phyloP scores from a whole-genome alignment of 495 filamentous ascomycete genomes.

The Penicillium canariense region DNA sequence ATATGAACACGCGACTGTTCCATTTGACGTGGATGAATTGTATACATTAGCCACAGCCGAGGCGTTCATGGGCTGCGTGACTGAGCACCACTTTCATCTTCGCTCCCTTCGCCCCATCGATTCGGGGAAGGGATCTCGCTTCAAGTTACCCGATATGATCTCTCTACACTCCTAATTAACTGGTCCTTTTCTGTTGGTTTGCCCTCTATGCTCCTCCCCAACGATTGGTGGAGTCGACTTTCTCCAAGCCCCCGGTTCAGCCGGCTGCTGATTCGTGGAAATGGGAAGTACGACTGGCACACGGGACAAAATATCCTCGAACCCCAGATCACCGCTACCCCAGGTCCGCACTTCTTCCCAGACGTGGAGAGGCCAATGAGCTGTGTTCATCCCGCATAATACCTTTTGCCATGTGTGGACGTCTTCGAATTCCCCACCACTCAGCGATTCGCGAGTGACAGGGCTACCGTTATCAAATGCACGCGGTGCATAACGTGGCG shows the following conservation, averaged over 20 bases:
- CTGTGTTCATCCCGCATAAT: neutral
- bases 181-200: neutral
- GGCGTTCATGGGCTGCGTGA: too few relatives aligned
- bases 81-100: neutral
- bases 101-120: neutral
- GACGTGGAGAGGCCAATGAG: conserved; percentile 12
- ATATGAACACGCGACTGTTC: too few relatives aligned
- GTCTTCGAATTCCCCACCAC: conserved; percentile 31
- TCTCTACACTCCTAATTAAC: neutral
- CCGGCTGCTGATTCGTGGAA: conserved; percentile 40
- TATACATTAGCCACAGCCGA: too few relatives aligned
- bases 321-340: conserved; percentile 34
- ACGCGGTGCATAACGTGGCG: conserved; percentile 21
- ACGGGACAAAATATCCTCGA: conserved; percentile 40
- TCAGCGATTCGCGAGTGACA: conserved; percentile 24
- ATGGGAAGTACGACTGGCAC: conserved; percentile 4
- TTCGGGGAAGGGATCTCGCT: neutral
- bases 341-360: conserved; percentile 11
- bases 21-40: too few relatives aligned
- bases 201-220: neutral
- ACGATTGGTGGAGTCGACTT: conserved; percentile 39
- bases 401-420: conserved; percentile 12
- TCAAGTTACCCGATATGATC: conserved; percentile 4
- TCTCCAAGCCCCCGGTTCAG: conserved; percentile 12
- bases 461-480: conserved; percentile 20